Evolutionary conservation across 2,329 filamentous ascomycete species (phyloP).

Genomic region (Ceratocystis albifundus): DNA sequence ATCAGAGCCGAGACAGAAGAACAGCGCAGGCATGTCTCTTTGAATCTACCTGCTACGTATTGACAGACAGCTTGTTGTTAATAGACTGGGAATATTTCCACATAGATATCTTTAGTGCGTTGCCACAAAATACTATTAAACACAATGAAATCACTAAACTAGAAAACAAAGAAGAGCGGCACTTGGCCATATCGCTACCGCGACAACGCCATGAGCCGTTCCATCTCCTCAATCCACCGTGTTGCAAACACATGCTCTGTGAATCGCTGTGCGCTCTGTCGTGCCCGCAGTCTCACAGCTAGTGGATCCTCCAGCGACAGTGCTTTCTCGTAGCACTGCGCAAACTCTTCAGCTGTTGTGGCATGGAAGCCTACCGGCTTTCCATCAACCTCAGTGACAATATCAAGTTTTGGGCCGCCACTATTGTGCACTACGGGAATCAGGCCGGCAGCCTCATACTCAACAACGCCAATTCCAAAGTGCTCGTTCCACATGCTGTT

Average conservation of each 20-base stretch:
- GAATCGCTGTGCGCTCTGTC: conserved; percentile 70
- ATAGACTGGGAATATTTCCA: too few species aligned
- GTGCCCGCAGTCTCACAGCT: conserved; percentile 62
- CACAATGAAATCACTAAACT: not conserved
- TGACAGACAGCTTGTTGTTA: too few species aligned
- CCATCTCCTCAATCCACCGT: conserved; percentile 67
- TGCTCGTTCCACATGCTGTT: conserved; percentile 99
- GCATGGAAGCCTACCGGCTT: conserved; percentile 77
- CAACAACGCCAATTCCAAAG: conserved; percentile 95
- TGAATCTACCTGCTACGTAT: conserved; percentile 25
- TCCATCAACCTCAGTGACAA: conserved; percentile 71
- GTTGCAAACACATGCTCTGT: conserved; percentile 74
- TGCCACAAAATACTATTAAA: conserved; percentile 12
- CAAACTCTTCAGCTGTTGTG: conserved; percentile 65
- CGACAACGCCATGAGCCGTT: conserved; percentile 49
- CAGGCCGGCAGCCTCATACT: conserved; percentile 91
- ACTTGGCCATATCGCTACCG: conserved; percentile 23
- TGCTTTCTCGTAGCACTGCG: conserved; percentile 66
- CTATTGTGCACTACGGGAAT: conserved; percentile 89
- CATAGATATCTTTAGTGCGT: not conserved
- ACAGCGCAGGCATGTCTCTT: conserved; percentile 52
- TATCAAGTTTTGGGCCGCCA: conserved; percentile 86
- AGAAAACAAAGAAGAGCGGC: not conserved
- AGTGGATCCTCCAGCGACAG: conserved; percentile 60
- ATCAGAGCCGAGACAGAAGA: conserved; percentile 61